Evolutionary conservation across 768 basidiomycete genomes (phyloP).

Genomic region (Lentinula lateritia): DNA sequence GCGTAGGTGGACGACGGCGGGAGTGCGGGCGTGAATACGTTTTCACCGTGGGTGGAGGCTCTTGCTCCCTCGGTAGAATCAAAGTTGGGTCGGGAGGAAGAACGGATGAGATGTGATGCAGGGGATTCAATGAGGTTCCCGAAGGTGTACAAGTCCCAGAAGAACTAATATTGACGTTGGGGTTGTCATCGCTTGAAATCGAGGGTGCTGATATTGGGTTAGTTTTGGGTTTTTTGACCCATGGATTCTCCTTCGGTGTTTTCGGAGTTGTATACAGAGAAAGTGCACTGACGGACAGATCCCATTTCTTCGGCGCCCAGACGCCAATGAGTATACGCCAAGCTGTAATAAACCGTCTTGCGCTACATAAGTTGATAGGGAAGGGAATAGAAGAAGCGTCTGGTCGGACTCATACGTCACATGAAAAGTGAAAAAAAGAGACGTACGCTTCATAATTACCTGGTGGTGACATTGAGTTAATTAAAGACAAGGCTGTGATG

Average conservation of each 20-base stretch:
- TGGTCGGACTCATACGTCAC: constrained; percentile 7
- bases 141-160: constrained; percentile 6
- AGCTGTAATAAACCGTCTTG: constrained; percentile 84
- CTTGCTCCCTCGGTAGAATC: constrained; percentile 21
- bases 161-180: neutral
- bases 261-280: constrained; percentile 65
- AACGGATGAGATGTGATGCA: constrained; percentile 11
- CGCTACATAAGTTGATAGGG: constrained; percentile 36
- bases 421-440: constrained; percentile 7
- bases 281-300: constrained; percentile 70
- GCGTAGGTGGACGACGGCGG: constrained; percentile 59
- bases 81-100: constrained; percentile 16
- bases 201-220: constrained; percentile 13
- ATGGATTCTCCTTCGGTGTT: constrained; percentile 58
- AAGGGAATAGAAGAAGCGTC: neutral
- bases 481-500: constrained; percentile 2
- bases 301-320: constrained; percentile 84
- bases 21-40: constrained; percentile 14
- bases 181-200: constrained; percentile 11
- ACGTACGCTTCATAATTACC: constrained; percentile 77
- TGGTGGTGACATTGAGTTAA: constrained; percentile 19
- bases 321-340: constrained; percentile 96
- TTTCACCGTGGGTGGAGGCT: constrained; percentile 29
- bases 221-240: constrained; percentile 50
- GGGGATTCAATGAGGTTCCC: constrained; percentile 10